phyloP scores from a whole-genome alignment of 1,284 basidiomycete genomes.

The Hemileia vastatrix region DNA sequence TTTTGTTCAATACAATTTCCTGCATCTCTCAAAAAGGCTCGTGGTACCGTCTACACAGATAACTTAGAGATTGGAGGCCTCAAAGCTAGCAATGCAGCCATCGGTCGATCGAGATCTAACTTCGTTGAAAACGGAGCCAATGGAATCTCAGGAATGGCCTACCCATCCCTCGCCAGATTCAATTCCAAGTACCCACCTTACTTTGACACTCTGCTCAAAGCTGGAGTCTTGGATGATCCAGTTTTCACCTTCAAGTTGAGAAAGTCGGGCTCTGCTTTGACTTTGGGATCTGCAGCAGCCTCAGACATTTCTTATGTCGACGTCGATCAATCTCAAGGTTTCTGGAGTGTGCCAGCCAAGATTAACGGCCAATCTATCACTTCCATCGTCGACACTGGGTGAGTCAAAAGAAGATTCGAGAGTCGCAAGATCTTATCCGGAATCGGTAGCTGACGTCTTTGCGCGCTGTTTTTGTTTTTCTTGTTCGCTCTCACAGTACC shows the following conservation, averaged over 20 bases:
- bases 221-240: slow-evolving; percentile 19
- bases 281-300: slow-evolving; percentile 29
- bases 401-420: background rate
- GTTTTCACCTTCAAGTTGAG: slow-evolving; percentile 32
- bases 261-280: slow-evolving; percentile 23
- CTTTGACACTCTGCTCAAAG: slow-evolving; percentile 25
- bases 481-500: slow-evolving; percentile 25
- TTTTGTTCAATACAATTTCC: no score
- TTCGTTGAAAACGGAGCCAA: slow-evolving; percentile 28
- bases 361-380: slow-evolving; percentile 33
- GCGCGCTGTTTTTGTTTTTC: background rate
- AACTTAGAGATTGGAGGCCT: slow-evolving; percentile 33
- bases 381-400: slow-evolving; percentile 37
- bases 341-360: slow-evolving; percentile 32
- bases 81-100: slow-evolving; percentile 30
- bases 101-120: slow-evolving; percentile 31
- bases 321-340: slow-evolving; percentile 35
- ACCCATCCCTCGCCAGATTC: slow-evolving; percentile 31
- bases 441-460: background rate
- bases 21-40: slow-evolving; percentile 14
- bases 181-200: slow-evolving; percentile 33
- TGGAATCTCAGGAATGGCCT: slow-evolving; percentile 39
- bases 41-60: slow-evolving; percentile 40
- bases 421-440: background rate
- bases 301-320: slow-evolving; percentile 32